Percentiles rank a stretch among this genome's conserved stretches.
Evolutionary conservation across 352 stramenopile genomes (phyloP).

Genomic region (Phytophthora pinifolia): DNA sequence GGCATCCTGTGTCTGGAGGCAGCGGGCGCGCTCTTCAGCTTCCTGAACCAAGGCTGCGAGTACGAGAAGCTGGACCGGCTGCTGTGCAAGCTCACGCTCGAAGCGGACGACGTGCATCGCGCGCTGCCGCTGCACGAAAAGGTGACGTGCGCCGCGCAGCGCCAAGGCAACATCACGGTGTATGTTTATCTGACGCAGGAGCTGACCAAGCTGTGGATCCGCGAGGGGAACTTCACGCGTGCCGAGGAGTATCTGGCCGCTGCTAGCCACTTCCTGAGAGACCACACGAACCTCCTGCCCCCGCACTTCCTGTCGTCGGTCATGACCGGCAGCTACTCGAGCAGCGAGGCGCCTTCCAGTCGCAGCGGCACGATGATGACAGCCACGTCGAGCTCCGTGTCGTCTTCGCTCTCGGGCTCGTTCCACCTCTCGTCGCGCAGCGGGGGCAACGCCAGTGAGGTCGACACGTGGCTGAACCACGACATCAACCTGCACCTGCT

Average conservation of each 20-base stretch:
- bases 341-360: slow-evolving; percentile 48
- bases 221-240: slow-evolving; percentile 72
- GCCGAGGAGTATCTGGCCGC: slow-evolving; percentile 69
- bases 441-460: slow-evolving; percentile 60
- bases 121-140: slow-evolving; percentile 81
- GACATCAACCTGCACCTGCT: slow-evolving; percentile 85
- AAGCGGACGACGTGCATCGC: slow-evolving; percentile 76
- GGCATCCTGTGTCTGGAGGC: slow-evolving; percentile 80
- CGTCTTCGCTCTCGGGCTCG: slow-evolving; percentile 59
- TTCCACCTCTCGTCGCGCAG: slow-evolving; percentile 57
- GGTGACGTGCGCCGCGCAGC: slow-evolving; percentile 61
- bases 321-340: slow-evolving; percentile 53
- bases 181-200: slow-evolving; percentile 85
- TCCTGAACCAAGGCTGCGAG: slow-evolving; percentile 68
- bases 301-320: slow-evolving; percentile 59
- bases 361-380: slow-evolving; percentile 74
- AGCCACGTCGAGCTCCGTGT: slow-evolving; percentile 62
- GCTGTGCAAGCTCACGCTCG: slow-evolving; percentile 69
- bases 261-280: slow-evolving; percentile 64
- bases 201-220: slow-evolving; percentile 78
- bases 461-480: slow-evolving; percentile 82
- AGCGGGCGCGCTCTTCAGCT: slow-evolving; percentile 55
- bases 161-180: slow-evolving; percentile 82
- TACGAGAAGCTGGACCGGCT: slow-evolving; percentile 80
- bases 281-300: slow-evolving; percentile 68